phyloP scores from a whole-genome alignment of 225 moss, liverwort and hornwort species.

The Polytrichum formosum region DNA sequence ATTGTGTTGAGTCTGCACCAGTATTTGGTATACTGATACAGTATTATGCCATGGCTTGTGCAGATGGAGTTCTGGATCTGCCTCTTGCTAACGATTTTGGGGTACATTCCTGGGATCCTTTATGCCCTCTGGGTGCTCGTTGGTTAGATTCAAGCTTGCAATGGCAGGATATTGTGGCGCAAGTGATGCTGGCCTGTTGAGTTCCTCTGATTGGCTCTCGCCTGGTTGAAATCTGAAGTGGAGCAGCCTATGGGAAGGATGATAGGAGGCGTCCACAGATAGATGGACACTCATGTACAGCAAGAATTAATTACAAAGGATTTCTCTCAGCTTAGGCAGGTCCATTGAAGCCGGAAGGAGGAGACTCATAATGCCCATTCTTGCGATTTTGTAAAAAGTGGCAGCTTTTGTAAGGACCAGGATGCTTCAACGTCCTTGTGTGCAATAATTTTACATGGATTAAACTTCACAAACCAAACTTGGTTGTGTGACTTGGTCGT shows the following conservation, averaged over 20 bases:
- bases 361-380: background rate
- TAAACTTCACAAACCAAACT: too few relatives aligned
- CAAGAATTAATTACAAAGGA: background rate
- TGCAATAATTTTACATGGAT: background rate
- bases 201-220: background rate
- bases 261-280: background rate
- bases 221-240: background rate
- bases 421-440: background rate
- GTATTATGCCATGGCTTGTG: background rate
- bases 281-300: background rate
- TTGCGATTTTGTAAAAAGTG: background rate
- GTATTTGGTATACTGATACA: too few relatives aligned
- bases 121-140: slow-evolving; percentile 29
- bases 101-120: slow-evolving; percentile 31
- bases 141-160: background rate
- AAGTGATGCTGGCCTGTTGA: background rate
- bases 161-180: background rate
- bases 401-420: background rate
- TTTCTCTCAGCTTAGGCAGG: background rate
- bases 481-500: too few relatives aligned
- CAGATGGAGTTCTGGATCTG: slow-evolving; percentile 40
- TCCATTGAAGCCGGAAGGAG: background rate
- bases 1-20: background rate
- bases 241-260: background rate
- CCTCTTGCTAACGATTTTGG: slow-evolving; percentile 26